Conservation (phyloP, 139 green algal species). For the Penium margaritaceum region DNA sequence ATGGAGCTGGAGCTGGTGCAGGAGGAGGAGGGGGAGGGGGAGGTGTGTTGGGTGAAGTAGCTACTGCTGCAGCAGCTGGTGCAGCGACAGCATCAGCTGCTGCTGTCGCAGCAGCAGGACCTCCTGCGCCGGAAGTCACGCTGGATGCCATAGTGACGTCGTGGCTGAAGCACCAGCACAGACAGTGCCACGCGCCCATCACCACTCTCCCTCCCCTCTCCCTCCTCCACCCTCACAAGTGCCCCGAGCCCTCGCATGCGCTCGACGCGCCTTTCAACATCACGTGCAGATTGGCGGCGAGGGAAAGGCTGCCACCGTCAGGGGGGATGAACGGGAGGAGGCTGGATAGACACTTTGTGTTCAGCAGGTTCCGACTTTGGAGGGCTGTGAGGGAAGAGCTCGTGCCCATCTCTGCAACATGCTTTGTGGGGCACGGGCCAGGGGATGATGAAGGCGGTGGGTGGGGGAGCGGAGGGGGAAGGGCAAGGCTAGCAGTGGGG, state of each 20-base stretch:
- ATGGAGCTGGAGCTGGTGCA: conserved; percentile 59
- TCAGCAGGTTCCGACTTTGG: conserved; percentile 59
- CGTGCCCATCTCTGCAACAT: conserved; percentile 43
- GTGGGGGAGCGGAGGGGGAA: background rate
- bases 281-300: conserved; percentile 31
- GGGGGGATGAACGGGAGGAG: conserved; percentile 53
- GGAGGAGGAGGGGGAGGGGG: no score
- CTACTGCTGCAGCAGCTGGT: background rate
- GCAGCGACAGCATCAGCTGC: conserved; percentile 41
- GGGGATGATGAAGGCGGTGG: conserved; percentile 26
- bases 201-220: conserved; percentile 62
- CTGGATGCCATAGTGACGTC: conserved; percentile 60
- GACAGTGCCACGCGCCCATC: conserved; percentile 53
- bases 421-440: conserved; percentile 49
- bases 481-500: conserved; percentile 50
- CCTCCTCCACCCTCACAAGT: conserved; percentile 46
- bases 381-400: conserved; percentile 53
- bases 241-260: conserved; percentile 36
- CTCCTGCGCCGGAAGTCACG: background rate
- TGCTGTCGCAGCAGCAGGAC: conserved; percentile 47
- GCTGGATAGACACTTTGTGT: conserved; percentile 53
- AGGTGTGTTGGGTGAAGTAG: background rate
- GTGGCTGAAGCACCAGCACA: conserved; percentile 68
- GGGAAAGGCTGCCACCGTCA: conserved; percentile 38
- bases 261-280: conserved; percentile 57